A percentile compares a stretch with the other conserved stretches of the same genome.
Evolutionary conservation across 1,284 basidiomycete species (phyloP).

Genomic region (Pholiota adiposa): DNA sequence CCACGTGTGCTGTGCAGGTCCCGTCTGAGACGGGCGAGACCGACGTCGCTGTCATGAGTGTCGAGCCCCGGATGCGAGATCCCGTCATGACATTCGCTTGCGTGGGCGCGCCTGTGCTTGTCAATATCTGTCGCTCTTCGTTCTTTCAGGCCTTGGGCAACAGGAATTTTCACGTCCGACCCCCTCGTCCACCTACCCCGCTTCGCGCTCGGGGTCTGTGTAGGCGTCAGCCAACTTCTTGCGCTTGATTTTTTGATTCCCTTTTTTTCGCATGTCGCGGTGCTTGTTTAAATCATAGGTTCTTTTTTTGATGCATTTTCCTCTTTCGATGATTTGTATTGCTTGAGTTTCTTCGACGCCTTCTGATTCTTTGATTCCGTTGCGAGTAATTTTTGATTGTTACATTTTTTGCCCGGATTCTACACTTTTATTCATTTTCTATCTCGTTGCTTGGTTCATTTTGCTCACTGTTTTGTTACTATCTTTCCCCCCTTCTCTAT

Average conservation of each 20-base stretch:
- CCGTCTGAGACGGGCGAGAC: background rate
- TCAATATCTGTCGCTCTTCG: background rate
- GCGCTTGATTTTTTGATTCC: background rate
- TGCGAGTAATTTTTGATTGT: background rate
- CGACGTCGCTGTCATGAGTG: background rate
- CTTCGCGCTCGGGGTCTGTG: background rate
- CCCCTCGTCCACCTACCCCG: background rate
- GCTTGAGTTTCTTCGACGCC: conserved; percentile 4
- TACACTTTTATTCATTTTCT: background rate
- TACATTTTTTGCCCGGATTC: background rate
- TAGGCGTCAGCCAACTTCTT: background rate
- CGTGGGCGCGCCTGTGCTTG: background rate
- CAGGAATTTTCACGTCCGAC: too few relatives aligned
- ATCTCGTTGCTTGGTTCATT: background rate
- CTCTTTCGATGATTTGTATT: conserved; percentile 7
- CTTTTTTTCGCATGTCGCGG: conserved; percentile 22
- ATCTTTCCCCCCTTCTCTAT: background rate
- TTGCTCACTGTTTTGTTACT: background rate
- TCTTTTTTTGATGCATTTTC: conserved; percentile 6
- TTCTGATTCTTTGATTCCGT: conserved; percentile 7
- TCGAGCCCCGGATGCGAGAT: background rate
- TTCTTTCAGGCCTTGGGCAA: background rate
- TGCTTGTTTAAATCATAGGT: conserved; percentile 12
- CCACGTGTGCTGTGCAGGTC: too few relatives aligned
- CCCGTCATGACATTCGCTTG: background rate